Conservation (phyloP, 108 stramenopile species). For the Pseudonitzschia multistriata region DNA sequence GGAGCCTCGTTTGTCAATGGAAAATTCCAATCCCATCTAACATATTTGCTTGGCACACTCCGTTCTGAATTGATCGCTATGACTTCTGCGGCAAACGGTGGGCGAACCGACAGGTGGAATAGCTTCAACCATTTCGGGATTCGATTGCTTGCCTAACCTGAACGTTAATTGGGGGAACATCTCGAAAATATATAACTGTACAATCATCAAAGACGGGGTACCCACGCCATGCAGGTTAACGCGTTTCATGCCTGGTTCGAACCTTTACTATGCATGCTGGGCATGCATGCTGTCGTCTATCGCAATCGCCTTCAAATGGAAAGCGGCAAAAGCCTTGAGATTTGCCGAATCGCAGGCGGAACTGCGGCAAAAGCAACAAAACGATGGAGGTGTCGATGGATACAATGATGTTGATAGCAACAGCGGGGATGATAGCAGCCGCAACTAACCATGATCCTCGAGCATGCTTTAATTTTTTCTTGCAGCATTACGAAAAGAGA, state of each 20-base stretch:
- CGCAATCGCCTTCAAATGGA: constrained; percentile 63
- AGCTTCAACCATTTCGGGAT: not conserved
- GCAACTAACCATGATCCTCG: too few species aligned
- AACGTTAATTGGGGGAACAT: not conserved
- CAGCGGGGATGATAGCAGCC: too few species aligned
- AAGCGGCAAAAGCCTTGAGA: constrained; percentile 65
- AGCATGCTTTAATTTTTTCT: too few species aligned
- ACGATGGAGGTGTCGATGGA: not conserved
- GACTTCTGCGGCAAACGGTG: not conserved
- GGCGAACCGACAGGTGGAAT: not conserved
- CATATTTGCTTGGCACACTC: too few species aligned
- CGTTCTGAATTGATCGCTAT: not conserved
- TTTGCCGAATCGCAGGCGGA: constrained; percentile 61
- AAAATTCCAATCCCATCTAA: too few species aligned
- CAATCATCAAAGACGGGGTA: constrained; percentile 11
- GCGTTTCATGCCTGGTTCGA: constrained; percentile 50
- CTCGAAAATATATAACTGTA: constrained; percentile 5
- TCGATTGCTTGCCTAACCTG: not conserved
- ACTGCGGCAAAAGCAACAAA: constrained; percentile 5
- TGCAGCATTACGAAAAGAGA: too few species aligned
- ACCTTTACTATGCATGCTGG: constrained; percentile 61
- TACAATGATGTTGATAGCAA: not conserved
- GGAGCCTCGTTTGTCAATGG: too few species aligned
- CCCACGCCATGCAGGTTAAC: not conserved
- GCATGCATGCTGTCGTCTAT: constrained; percentile 45